phyloP scores from a whole-genome alignment of 78 protist genomes.

The slime mould (Dictyostelium discoideum) region DNA sequence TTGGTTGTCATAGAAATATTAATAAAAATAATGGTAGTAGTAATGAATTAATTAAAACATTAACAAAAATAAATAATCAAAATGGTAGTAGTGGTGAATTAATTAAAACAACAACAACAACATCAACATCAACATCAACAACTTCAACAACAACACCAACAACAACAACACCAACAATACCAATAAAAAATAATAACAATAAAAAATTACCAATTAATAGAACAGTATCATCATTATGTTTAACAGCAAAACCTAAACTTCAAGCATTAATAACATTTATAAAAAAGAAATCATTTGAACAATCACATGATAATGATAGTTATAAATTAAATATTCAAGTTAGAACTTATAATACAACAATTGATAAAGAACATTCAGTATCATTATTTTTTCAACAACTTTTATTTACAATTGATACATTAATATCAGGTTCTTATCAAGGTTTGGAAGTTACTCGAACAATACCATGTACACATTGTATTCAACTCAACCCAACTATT shows the following conservation, averaged over 20 bases:
- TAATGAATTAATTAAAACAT: background rate
- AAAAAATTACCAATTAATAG: background rate
- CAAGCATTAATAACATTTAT: slow-evolving; percentile 56
- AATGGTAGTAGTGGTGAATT: too few species aligned
- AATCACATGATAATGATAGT: slow-evolving; percentile 8
- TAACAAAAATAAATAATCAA: too few species aligned
- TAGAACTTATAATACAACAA: background rate
- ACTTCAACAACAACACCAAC: too few species aligned
- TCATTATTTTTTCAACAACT: slow-evolving; percentile 48
- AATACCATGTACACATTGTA: slow-evolving; percentile 77
- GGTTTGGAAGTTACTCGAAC: background rate
- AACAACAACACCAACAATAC: too few species aligned
- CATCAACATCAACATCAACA: too few species aligned
- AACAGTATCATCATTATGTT: background rate
- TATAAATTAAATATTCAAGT: slow-evolving; percentile 65
- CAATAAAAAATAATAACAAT: background rate
- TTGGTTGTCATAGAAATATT: background rate
- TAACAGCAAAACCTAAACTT: background rate
- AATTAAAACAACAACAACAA: too few species aligned
- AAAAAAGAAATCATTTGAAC: slow-evolving; percentile 42
- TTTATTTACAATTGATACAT: slow-evolving; percentile 55
- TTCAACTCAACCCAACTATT: background rate
- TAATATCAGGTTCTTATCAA: slow-evolving; percentile 22
- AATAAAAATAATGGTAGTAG: too few species aligned
- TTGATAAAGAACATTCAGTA: slow-evolving; percentile 12